phyloP scores from a whole-genome alignment of 805 yeast species.

The Nakazawaea wyomingensis region DNA sequence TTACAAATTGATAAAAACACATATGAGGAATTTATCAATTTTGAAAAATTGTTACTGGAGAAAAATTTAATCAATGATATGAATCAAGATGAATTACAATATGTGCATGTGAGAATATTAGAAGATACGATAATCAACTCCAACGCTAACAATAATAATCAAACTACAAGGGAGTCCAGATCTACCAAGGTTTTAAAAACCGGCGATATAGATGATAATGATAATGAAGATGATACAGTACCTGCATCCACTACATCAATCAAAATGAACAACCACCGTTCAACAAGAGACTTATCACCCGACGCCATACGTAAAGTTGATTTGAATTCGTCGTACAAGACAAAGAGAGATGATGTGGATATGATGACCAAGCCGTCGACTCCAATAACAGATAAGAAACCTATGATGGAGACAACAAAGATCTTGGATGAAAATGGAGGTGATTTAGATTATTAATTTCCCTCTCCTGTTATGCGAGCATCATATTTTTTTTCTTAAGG shows the following conservation, averaged over 20 bases:
- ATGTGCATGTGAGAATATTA: slow-evolving; percentile 18
- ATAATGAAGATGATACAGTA: not conserved
- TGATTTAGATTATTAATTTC: slow-evolving; percentile 17
- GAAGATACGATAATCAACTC: not conserved
- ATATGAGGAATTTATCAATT: slow-evolving; percentile 15
- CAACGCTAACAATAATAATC: not conserved
- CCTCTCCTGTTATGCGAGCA: not conserved
- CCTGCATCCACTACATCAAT: no score
- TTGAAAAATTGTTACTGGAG: slow-evolving; percentile 15
- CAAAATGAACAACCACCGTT: no score
- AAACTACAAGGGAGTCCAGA: slow-evolving; percentile 1
- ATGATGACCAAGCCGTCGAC: no score
- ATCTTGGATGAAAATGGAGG: not conserved
- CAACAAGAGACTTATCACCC: slow-evolving; percentile 2
- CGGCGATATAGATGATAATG: not conserved
- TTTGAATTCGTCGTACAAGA: not conserved
- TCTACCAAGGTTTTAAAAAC: not conserved
- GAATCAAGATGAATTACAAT: slow-evolving; percentile 24
- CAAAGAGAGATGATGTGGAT: slow-evolving; percentile 2
- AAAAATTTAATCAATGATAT: slow-evolving; percentile 21
- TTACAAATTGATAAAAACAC: slow-evolving; percentile 7
- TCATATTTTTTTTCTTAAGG: no score
- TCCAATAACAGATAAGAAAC: no score
- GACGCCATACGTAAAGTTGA: not conserved
- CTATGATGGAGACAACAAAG: no score